Percentiles rank a stretch among this genome's conserved stretches.
phyloP scores from a whole-genome alignment of 2,329 filamentous ascomycete genomes.

The Leptosphaerulina australis region DNA sequence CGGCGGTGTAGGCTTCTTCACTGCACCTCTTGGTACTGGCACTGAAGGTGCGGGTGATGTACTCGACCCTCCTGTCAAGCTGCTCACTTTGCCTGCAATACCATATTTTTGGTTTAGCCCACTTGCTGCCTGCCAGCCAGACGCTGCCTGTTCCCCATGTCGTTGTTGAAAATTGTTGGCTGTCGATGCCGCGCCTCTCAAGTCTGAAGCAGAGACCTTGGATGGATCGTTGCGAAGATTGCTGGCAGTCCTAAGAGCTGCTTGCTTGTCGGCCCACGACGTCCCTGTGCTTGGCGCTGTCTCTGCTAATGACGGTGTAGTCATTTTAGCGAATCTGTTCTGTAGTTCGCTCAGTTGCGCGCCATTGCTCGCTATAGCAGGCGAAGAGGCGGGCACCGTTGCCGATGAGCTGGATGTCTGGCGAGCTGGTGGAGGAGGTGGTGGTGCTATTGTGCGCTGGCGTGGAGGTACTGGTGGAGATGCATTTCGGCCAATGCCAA shows the following conservation, averaged over 20 bases:
- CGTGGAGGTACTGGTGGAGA: conserved; percentile 48
- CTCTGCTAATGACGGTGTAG: conserved; percentile 41
- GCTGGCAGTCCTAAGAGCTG: conserved; percentile 66
- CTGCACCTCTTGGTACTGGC: conserved; percentile 40
- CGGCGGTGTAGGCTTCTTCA: conserved; percentile 65
- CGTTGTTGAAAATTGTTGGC: conserved; percentile 72
- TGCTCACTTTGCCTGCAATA: conserved; percentile 57
- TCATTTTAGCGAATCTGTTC: conserved; percentile 62
- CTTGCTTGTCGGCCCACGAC: conserved; percentile 67
- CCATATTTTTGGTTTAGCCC: conserved; percentile 67
- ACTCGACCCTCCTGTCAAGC: conserved; percentile 37
- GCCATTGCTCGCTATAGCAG: conserved; percentile 28
- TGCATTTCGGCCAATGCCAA: conserved; percentile 69
- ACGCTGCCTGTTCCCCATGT: conserved; percentile 70
- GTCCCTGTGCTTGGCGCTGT: conserved; percentile 57
- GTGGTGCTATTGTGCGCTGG: conserved; percentile 31
- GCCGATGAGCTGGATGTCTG: conserved; percentile 32
- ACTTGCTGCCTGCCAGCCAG: conserved; percentile 64
- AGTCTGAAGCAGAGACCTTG: conserved; percentile 65
- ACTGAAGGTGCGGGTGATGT: conserved; percentile 32
- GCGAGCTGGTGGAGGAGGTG: conserved; percentile 39
- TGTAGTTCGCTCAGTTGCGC: conserved; percentile 70
- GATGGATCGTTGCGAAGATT: conserved; percentile 66
- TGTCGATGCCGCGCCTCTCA: conserved; percentile 63
- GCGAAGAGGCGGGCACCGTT: conserved; percentile 28